These are phyloP conservation scores for Cadophora gregata DNA, from an alignment of 2,329 filamentous ascomycete genomes.

Conservation along the genomic window DNA sequence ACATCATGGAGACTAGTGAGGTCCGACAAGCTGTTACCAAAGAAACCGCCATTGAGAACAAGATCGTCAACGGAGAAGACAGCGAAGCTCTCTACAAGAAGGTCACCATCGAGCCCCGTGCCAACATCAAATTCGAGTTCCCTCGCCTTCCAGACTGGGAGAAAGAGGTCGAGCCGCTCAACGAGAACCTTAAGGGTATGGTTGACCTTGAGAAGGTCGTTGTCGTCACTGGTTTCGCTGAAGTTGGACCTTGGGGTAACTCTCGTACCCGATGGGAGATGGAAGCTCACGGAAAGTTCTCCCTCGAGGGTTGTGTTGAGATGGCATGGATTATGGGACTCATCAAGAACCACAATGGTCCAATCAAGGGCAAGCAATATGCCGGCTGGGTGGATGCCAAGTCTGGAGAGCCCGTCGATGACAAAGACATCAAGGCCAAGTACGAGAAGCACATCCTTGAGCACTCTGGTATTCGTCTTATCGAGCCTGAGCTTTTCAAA, in stretches of 20 bases:
- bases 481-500: conserved; percentile 95
- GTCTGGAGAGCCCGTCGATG: conserved; percentile 92
- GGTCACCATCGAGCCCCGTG: conserved; percentile 88
- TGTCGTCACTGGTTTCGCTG: conserved; percentile 94
- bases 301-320: conserved; percentile 95
- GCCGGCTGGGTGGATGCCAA: conserved; percentile 97
- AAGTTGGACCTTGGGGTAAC: conserved; percentile 98
- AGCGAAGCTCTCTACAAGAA: conserved; percentile 95
- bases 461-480: conserved; percentile 95
- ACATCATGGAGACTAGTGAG: conserved; percentile 94
- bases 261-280: conserved; percentile 98
- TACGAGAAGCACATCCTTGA: conserved; percentile 98
- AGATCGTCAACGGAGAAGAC: conserved; percentile 92
- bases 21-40: conserved; percentile 92
- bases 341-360: conserved; percentile 98
- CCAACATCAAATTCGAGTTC: conserved; percentile 98
- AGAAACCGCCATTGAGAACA: conserved; percentile 95
- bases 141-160: conserved; percentile 91
- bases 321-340: conserved; percentile 99
- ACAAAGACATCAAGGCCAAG: conserved; percentile 97
- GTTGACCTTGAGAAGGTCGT: conserved; percentile 98
- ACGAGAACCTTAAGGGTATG: conserved; percentile 91
- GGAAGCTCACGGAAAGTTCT: conserved; percentile 96
- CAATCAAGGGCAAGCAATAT: conserved; percentile 94
- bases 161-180: conserved; percentile 85